Evolutionary conservation across 495 filamentous ascomycete genomes (phyloP).

Genomic region (Letharia lupina): DNA sequence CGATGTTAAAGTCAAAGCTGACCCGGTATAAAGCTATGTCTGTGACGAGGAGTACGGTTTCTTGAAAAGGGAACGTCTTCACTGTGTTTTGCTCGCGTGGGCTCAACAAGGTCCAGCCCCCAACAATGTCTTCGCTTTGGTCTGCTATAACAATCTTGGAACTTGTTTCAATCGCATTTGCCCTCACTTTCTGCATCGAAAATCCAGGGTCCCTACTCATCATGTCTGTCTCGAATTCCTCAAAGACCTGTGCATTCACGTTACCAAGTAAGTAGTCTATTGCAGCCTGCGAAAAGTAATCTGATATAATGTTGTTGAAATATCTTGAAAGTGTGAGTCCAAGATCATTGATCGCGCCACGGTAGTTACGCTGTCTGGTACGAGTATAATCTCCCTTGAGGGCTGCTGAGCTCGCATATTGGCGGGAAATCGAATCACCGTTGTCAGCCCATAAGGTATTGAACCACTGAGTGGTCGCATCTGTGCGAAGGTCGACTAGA

Average conservation of each 20-base stretch:
- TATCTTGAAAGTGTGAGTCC: slow-evolving; percentile 69
- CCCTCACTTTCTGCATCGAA: slow-evolving; percentile 70
- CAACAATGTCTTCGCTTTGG: slow-evolving; percentile 69
- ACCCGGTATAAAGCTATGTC: slow-evolving; percentile 77
- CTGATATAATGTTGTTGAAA: slow-evolving; percentile 71
- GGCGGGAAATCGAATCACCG: slow-evolving; percentile 52
- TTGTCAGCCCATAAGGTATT: slow-evolving; percentile 96
- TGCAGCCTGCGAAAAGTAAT: slow-evolving; percentile 88
- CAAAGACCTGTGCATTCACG: slow-evolving; percentile 70
- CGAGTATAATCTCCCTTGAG: slow-evolving; percentile 94
- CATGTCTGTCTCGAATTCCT: slow-evolving; percentile 84
- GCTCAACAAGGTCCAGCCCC: slow-evolving; percentile 73
- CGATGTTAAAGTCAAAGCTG: slow-evolving; percentile 83
- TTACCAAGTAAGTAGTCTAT: slow-evolving; percentile 94
- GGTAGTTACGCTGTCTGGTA: slow-evolving; percentile 79
- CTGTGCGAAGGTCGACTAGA: slow-evolving; percentile 55
- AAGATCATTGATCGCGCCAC: slow-evolving; percentile 91
- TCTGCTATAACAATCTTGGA: slow-evolving; percentile 78
- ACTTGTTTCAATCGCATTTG: slow-evolving; percentile 80
- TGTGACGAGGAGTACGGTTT: slow-evolving; percentile 78
- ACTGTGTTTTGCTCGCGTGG: slow-evolving; percentile 58
- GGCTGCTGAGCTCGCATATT: slow-evolving; percentile 82
- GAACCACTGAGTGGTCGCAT: slow-evolving; percentile 79
- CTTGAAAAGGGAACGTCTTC: slow-evolving; percentile 64
- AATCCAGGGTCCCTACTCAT: slow-evolving; percentile 82